Evolutionary conservation across 352 stramenopile species (phyloP).

Genomic region (Peronospora farinosa): DNA sequence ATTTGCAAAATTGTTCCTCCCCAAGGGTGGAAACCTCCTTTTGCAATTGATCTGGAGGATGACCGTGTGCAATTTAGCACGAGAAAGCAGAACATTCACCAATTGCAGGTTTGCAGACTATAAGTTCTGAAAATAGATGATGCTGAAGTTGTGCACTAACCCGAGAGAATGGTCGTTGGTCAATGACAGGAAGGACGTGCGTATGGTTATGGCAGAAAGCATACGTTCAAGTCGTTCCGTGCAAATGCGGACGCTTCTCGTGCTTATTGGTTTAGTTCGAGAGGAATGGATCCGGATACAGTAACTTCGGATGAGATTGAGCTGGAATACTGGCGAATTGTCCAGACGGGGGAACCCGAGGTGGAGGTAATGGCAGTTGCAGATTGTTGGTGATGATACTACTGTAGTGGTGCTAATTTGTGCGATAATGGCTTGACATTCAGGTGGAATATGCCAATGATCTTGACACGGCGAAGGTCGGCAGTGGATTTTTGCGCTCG

Average conservation of each 20-base stretch:
- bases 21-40: slow-evolving; percentile 85
- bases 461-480: slow-evolving; percentile 71
- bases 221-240: slow-evolving; percentile 70
- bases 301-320: slow-evolving; percentile 70
- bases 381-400: not conserved
- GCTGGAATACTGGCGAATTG: slow-evolving; percentile 84
- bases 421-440: slow-evolving; percentile 6
- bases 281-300: slow-evolving; percentile 32
- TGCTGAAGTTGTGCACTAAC: not conserved
- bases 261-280: slow-evolving; percentile 40
- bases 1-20: slow-evolving; percentile 98
- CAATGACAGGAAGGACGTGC: slow-evolving; percentile 48
- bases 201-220: slow-evolving; percentile 49
- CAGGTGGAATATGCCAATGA: slow-evolving; percentile 89
- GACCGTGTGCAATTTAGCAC: slow-evolving; percentile 80
- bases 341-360: slow-evolving; percentile 46
- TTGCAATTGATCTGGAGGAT: slow-evolving; percentile 62
- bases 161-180: not conserved
- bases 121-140: not conserved
- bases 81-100: slow-evolving; percentile 91
- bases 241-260: slow-evolving; percentile 50
- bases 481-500: slow-evolving; percentile 70
- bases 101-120: slow-evolving; percentile 34
- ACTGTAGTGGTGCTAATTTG: not conserved
- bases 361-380: slow-evolving; percentile 24